phyloP scores from a whole-genome alignment of 345 rosid species.

The Theobroma cacao region DNA sequence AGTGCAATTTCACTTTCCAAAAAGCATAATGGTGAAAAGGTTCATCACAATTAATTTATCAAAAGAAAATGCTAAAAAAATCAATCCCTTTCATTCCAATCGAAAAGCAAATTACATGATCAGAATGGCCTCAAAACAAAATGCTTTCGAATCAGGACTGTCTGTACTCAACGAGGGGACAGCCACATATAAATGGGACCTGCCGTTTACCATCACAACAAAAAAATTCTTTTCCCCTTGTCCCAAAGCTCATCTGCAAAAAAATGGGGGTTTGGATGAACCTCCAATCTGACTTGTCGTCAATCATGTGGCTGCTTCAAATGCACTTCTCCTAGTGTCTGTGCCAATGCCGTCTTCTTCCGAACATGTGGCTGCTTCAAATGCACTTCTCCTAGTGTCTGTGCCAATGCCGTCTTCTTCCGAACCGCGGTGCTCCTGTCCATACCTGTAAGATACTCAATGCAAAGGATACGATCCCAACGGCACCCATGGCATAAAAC shows the following conservation, averaged over 20 bases:
- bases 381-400: conserved; percentile 43
- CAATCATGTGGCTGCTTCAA: not conserved
- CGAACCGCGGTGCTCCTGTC: conserved; percentile 48
- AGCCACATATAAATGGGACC: not conserved
- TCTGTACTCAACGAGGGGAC: not conserved
- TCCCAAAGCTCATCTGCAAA: not conserved
- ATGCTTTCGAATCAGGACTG: not conserved
- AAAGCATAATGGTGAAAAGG: too few species aligned
- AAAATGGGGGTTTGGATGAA: not conserved
- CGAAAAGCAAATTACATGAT: not conserved
- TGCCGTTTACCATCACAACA: conserved; percentile 3
- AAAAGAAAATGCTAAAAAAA: too few species aligned
- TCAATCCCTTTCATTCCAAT: not conserved
- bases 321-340: conserved; percentile 43
- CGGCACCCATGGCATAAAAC: conserved; percentile 70
- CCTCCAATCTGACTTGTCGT: not conserved
- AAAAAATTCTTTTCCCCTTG: not conserved
- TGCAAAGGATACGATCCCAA: conserved; percentile 56
- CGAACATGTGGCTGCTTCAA: conserved; percentile 24
- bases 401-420: conserved; percentile 74
- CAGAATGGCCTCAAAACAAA: not conserved
- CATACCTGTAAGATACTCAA: conserved; percentile 50
- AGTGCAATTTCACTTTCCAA: too few species aligned
- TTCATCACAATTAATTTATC: too few species aligned
- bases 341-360: conserved; percentile 74